Conservation (phyloP, 257 asterid genomes). For the Nyctanthes arbortristis region DNA sequence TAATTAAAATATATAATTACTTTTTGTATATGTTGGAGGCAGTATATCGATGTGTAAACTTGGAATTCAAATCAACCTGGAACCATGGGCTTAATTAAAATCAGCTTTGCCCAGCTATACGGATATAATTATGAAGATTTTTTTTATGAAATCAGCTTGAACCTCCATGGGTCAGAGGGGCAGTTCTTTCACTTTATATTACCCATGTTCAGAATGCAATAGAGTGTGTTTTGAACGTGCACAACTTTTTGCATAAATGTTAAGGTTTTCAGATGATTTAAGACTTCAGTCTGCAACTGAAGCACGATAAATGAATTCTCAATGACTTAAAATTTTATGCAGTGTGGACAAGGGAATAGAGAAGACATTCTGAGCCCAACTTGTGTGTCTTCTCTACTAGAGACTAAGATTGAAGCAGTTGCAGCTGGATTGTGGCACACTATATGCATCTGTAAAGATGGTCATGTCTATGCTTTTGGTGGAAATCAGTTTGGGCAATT, state of each 20-base stretch:
- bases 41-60: neutral
- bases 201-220: neutral
- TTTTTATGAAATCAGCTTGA: neutral
- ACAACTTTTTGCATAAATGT: neutral
- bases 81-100: neutral
- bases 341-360: slow-evolving; percentile 79
- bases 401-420: slow-evolving; percentile 45
- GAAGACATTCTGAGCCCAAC: slow-evolving; percentile 64
- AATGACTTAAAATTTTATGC: too few species aligned
- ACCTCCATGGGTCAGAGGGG: neutral
- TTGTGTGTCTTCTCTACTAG: slow-evolving; percentile 53
- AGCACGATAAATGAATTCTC: too few species aligned
- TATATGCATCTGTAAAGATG: slow-evolving; percentile 50
- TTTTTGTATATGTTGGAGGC: neutral
- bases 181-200: neutral
- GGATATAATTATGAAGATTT: neutral
- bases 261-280: neutral
- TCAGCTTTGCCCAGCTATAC: neutral
- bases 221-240: neutral
- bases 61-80: slow-evolving; percentile 2
- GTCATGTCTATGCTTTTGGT: slow-evolving; percentile 64
- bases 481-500: slow-evolving; percentile 85
- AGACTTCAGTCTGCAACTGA: neutral
- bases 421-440: slow-evolving; percentile 89
- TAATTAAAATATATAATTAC: neutral